phyloP scores from a whole-genome alignment of 768 basidiomycete genomes.

The Naganishia kalamii region DNA sequence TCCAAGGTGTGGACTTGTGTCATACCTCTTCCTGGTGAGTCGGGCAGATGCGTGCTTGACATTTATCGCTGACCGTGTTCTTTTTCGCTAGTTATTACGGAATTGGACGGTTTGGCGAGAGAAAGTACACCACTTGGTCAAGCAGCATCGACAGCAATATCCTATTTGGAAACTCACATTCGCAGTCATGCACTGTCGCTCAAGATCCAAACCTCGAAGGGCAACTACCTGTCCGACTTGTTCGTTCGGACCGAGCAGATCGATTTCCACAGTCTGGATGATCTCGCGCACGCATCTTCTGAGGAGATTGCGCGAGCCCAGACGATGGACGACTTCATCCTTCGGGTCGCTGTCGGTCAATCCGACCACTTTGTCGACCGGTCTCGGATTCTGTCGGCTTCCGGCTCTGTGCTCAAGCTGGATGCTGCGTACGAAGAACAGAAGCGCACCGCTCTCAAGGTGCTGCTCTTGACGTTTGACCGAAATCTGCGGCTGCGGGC shows the following conservation, averaged over 20 bases:
- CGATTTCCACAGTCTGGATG: constrained; percentile 52
- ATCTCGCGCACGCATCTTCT: background rate
- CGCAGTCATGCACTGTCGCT: constrained; percentile 68
- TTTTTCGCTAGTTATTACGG: constrained; percentile 65
- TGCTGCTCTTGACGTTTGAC: constrained; percentile 83
- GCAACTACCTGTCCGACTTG: constrained; percentile 82
- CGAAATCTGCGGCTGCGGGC: constrained; percentile 89
- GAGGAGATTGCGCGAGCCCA: constrained; percentile 54
- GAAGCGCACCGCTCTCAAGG: constrained; percentile 58
- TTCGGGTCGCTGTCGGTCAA: constrained; percentile 89
- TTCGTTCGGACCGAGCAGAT: constrained; percentile 76
- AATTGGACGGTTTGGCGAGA: constrained; percentile 78
- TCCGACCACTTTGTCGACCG: constrained; percentile 86
- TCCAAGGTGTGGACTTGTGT: constrained; percentile 77
- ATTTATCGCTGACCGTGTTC: background rate
- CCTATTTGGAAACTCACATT: constrained; percentile 68
- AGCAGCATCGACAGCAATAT: constrained; percentile 65
- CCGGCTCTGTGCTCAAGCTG: constrained; percentile 24
- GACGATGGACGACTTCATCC: constrained; percentile 90
- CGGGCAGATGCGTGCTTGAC: background rate
- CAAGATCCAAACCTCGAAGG: constrained; percentile 90
- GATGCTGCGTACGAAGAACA: constrained; percentile 35
- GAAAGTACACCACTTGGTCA: constrained; percentile 62
- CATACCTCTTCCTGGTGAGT: constrained; percentile 66
- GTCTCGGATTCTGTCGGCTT: constrained; percentile 59